Conservation (phyloP, 2,329 filamentous ascomycete species). For the Zasmidium citrigriseum region DNA sequence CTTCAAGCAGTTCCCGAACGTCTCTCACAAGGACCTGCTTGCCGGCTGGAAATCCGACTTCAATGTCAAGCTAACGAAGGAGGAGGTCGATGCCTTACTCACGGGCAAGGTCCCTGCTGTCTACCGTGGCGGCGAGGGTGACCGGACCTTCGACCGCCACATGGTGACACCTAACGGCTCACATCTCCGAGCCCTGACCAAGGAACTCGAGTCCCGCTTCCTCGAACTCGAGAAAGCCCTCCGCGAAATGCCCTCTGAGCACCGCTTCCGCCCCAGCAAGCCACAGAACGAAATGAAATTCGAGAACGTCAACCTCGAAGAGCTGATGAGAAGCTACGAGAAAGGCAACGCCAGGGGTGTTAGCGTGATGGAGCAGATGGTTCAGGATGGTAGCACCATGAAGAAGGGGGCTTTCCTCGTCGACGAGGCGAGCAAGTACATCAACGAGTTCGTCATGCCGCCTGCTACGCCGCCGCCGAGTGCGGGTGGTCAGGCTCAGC, state of each 20-base stretch:
- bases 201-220: slow-evolving; percentile 70
- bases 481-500: slow-evolving; percentile 11
- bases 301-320: slow-evolving; percentile 34
- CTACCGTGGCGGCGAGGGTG: slow-evolving; percentile 42
- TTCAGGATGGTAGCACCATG: slow-evolving; percentile 36
- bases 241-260: slow-evolving; percentile 38
- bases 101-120: slow-evolving; percentile 57
- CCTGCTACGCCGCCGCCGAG: slow-evolving; percentile 34
- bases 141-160: slow-evolving; percentile 54
- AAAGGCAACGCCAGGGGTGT: slow-evolving; percentile 31
- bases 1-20: slow-evolving; percentile 30
- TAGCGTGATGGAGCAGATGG: slow-evolving; percentile 41
- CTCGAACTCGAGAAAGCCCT: slow-evolving; percentile 66
- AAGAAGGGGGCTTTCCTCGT: slow-evolving; percentile 41
- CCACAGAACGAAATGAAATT: slow-evolving; percentile 35
- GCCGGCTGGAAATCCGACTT: slow-evolving; percentile 33
- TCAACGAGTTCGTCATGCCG: slow-evolving; percentile 42
- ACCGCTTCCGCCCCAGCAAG: slow-evolving; percentile 30
- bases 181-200: slow-evolving; percentile 70
- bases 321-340: slow-evolving; percentile 30
- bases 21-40: slow-evolving; percentile 30
- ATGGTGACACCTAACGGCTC: slow-evolving; percentile 76
- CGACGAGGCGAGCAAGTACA: slow-evolving; percentile 38
- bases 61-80: slow-evolving; percentile 37
- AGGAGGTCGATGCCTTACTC: slow-evolving; percentile 48